Evolutionary conservation across 1,284 basidiomycete species (phyloP), one percentile per base, ranked within the genome.

Genomic region (Marasmius oreades): DNA sequence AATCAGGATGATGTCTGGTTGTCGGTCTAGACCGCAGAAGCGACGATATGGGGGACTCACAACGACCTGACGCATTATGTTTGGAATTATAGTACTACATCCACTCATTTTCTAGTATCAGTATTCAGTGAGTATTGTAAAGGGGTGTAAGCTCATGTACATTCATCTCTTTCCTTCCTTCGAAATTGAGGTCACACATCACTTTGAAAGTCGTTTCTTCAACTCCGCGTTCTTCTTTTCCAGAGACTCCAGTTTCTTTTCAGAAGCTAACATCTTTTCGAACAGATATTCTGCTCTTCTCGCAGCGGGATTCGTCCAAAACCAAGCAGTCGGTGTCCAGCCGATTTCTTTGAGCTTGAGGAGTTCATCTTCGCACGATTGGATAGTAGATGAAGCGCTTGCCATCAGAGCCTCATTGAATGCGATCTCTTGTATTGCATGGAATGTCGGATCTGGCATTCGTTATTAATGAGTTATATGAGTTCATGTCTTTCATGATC

Each of bases 401-500:
- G 84, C 74, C 55, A 95, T 90, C 0, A 88, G 69, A 55, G 84
- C 86, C 53, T 86, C 80, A 68, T 95, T 95, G 70, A 85, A 84
- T 22, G 83, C 79, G 59, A 95, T 88, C 61, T 94, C 91, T 70
- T 93, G 90, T 0, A 81, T 85, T 1, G 94, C 92, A 62, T 78
- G 77, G 77, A 98, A 98, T 42, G 91, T 76, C 1, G 79, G 69
- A 68, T 98, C 95, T 90, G 45, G 39, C 55, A 12, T 1, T 23
- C 11, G 43, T 36, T 8, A 43, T 24, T 11, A 14, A 51, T 26
- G 20, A 50, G 3, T 10, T 31, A 50, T 12, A 8, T 31, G 22
- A 12, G 39, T 10, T 26, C 7, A 42, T 2, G 5, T 5, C 8
- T 5, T n/a, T n/a, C n/a, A n/a, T n/a, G 26, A 51, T 55, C 36